Base-by-base conservation (phyloP, 2,329 filamentous ascomycete species). In the Apiospora kogelbergensis region DNA sequence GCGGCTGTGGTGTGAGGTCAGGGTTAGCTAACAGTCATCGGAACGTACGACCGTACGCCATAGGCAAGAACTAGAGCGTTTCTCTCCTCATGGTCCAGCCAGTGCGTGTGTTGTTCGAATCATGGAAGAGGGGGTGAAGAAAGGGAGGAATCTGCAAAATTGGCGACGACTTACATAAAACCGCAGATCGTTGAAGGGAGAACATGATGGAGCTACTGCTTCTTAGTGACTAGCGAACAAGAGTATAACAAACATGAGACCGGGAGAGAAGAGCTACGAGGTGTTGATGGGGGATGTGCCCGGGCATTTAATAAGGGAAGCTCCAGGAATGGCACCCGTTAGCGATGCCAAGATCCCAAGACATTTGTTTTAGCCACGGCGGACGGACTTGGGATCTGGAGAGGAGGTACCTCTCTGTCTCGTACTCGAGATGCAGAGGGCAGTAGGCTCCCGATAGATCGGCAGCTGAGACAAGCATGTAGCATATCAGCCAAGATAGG, bases 101-200 rank as follows among this genome's bases (percentile, higher is more conserved):
- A 60, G 26, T 37, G 46, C 17, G 53, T 37, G 17, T 60, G 11
- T 9, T n/a, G 20, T 20, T 11, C 30, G 37, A 46, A 33, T 33
- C 24, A 33, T 33, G 41, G 41, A 22, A 37, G n/a, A 30, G 17
- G 13, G 40, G 10, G 42, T 20, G 22, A 20, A 30, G 57, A 13
- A 15, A 42, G 11, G 40, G 4, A n/a, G 42, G 17, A 26, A 15
- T 20, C 11, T 37, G 40, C n/a, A 42, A n/a, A 11, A 17, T 15
- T 42, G 11, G 17, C 15, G 13, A 20, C 17, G 20, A 76, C 74
- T 74, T 74, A 76, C 74, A 71, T 57, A 76, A 41, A 22, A 70
- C 71, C 70, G 71, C 71, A 13, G 68, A 65, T 48, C 69, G 64
- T 17, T 71, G 63, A 26, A 65, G 41, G n/a, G 63, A 65, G 40